Base-by-base conservation (phyloP, 1,284 basidiomycete species). In the Sporisorium scitamineum region DNA sequence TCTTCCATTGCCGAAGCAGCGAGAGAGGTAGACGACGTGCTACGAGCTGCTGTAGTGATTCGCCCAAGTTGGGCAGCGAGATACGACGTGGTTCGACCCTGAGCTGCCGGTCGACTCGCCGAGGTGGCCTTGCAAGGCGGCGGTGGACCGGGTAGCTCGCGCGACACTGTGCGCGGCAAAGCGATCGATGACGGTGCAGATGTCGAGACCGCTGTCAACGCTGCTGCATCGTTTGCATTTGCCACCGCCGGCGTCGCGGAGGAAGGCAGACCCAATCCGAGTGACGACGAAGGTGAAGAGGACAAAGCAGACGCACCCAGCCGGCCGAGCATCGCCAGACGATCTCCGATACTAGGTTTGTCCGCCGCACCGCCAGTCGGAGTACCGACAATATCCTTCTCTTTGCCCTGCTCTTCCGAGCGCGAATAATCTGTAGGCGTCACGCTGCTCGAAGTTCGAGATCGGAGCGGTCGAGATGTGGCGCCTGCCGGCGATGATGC, bases 251-350 rank as follows among this genome's bases (percentile, higher is more conserved):
- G n/a, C 18, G 31, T 32, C 26, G 29, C 7, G 1, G 50, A 16
- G n/a, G 61, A 47, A 16, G 58, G 50, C n/a, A 54, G 41, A 32
- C 64, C 58, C 8, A 60, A 11, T 6, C 64, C 64, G 18, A 65
- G 20, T 7, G 58, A 53, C 7, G 54, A 51, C 22, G 65, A 54
- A 22, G 59, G 53, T 2, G 58, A 66, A 20, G 62, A 60, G 13
- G 58, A 56, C 39, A 54, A 39, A 7, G 53, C 53, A 6, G 53
- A 42, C 2, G 52, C 20, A 22, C 63, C 55, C 20, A 85, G 50
- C 27, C 78, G 70, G 6, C 82, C 80, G 11, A 86, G 72, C 16
- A 89, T 90, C 3, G 92, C 92, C 70, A 94, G 86, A 20, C 65
- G 42, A 22, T 64, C 61, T 3, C 57, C 61, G 34, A 61, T 47